Evolutionary conservation across 2,329 filamentous ascomycete species (phyloP).

Genomic region (Fusarium veterinarium): DNA sequence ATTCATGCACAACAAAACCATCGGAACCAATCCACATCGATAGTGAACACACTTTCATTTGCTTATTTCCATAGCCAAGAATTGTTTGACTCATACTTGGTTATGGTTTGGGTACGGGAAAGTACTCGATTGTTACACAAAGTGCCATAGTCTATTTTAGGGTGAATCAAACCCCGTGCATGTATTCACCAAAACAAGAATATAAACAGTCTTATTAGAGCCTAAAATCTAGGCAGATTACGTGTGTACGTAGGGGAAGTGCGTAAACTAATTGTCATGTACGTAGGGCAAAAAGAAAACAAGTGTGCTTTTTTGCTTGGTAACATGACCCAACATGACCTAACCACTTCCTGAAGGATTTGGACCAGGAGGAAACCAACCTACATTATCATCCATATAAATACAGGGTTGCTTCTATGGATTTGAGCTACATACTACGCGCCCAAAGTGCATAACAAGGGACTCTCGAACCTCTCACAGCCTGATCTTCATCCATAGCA

Average conservation of each 20-base stretch:
- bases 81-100: constrained; percentile 9
- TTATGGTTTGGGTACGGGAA: background rate
- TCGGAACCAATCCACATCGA: background rate
- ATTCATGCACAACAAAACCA: background rate
- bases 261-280: background rate
- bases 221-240: background rate
- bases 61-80: background rate
- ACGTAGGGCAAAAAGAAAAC: background rate
- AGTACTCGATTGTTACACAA: constrained; percentile 7
- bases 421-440: background rate
- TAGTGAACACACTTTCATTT: background rate
- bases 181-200: constrained; percentile 16
- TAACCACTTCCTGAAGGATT: background rate
- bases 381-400: constrained; percentile 6
- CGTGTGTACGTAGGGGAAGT: background rate
- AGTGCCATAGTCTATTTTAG: background rate
- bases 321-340: constrained; percentile 15
- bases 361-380: background rate
- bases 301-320: constrained; percentile 10
- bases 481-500: background rate
- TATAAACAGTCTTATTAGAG: background rate
- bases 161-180: background rate
- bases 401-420: background rate
- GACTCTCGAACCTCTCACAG: background rate
- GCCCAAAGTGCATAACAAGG: constrained; percentile 1